Conservation (phyloP, 257 asterid genomes). For the Solanum ahanhuiri region DNA sequence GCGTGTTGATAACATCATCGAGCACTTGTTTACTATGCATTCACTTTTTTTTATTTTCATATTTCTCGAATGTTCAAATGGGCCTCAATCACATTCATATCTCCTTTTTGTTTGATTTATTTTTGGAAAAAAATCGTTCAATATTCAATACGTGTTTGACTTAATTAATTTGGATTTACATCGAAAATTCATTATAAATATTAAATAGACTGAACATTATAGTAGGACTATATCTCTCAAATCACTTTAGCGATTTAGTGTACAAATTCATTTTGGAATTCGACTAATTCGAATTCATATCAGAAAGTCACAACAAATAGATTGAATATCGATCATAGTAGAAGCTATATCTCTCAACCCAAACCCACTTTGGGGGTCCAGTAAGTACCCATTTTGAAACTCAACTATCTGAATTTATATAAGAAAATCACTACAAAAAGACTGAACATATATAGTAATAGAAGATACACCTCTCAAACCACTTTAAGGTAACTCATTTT, state of each 20-base stretch:
- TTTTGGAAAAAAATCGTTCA: background rate
- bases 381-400: background rate
- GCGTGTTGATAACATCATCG: background rate
- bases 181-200: rapidly evolving
- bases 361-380: background rate
- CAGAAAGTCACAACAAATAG: background rate
- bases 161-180: background rate
- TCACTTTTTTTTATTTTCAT: background rate
- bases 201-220: background rate
- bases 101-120: background rate
- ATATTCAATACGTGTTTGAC: background rate
- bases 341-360: background rate
- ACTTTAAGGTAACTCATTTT: background rate
- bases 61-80: background rate
- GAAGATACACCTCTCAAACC: background rate
- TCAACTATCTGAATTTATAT: background rate
- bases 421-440: background rate
- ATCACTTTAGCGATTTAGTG: background rate
- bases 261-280: background rate
- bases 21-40: background rate
- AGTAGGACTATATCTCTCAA: background rate
- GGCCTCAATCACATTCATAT: background rate
- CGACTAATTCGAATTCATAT: background rate
- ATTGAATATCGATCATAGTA: background rate
- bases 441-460: background rate